Evolutionary conservation across 176 grass and related monocot genomes (phyloP), one percentile per base, ranked within the genome.

Genomic region (Juncus inflexus): DNA sequence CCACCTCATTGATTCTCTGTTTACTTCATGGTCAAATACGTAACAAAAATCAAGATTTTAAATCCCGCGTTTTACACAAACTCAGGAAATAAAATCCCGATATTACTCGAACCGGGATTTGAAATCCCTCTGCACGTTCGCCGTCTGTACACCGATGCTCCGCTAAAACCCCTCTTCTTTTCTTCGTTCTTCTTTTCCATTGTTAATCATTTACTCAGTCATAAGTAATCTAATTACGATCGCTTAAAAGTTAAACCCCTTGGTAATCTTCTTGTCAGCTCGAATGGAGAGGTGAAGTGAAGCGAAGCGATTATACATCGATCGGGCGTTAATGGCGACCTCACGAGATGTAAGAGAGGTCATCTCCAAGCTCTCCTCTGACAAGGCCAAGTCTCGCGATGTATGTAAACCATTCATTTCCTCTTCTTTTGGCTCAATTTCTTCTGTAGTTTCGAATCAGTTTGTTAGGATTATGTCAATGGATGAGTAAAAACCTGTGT

Each of bases 301-400:
- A 7, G 49, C 54, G n/a, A 57, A 6, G 6, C 7, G 43, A 28
- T 28, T 28, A 28, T 28, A 28, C 19, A 28, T 28, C 19, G 19
- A 28, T 50, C 70, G 65, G 43, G 52, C 69, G 38, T 39, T 57
- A 15, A 90, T 80, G 78, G 80, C 78, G 68, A 83, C 81, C 35
- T 66, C 83, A 55, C 78, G 76, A 62, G 86, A 95, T 54, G 72
- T 84, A 11, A 77, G 84, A 47, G 86, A 84, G 38, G 73, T 90
- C 72, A 69, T 90, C 78, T 61, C 82, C 75, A 84, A 82, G 81
- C 86, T 95, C 71, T 81, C 81, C n/a, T 95, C 90, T 61, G 86
- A 95, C 54, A 83, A 83, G 54, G 77, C 76, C 42, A 82, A 75
- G 58, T 13, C 43, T 58, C 83, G 90, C 67, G 90, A 95, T 53